A percentile compares a stretch with the other conserved stretches of the same genome.
Conservation (phyloP, 1,284 basidiomycete species). For the Lignosus rhinocerotis region DNA sequence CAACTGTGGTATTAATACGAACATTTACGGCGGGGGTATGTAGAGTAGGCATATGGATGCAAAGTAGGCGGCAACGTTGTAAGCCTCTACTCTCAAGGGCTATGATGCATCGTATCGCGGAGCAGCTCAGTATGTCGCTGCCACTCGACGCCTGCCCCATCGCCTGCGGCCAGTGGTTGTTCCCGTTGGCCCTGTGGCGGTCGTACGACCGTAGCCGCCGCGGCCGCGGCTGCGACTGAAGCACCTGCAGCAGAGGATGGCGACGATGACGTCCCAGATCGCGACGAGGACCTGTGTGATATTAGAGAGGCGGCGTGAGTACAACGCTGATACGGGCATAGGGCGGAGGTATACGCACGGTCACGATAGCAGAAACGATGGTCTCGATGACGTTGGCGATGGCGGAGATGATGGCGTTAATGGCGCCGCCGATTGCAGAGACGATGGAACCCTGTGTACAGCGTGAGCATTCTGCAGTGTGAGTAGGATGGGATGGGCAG, state of each 20-base stretch:
- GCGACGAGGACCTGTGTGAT: conserved; percentile 53
- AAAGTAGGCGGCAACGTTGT: too few species aligned
- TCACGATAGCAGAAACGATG: conserved; percentile 56
- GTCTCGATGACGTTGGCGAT: conserved; percentile 57
- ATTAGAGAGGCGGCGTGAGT: not conserved
- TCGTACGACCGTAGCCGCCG: conserved; percentile 9
- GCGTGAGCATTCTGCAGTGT: not conserved
- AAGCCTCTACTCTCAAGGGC: too few species aligned
- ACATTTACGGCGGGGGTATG: too few species aligned
- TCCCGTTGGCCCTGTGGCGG: not conserved
- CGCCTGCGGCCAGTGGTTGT: conserved; percentile 17
- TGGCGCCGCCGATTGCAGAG: conserved; percentile 57
- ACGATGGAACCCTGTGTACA: conserved; percentile 55
- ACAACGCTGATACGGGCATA: too few species aligned
- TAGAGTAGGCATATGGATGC: too few species aligned
- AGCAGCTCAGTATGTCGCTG: conserved; percentile 10
- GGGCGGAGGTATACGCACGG: too few species aligned
- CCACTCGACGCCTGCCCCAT: conserved; percentile 10
- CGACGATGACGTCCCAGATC: conserved; percentile 56
- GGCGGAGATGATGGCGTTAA: conserved; percentile 57
- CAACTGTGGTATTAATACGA: too few species aligned
- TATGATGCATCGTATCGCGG: too few species aligned
- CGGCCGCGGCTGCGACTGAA: conserved; percentile 24
- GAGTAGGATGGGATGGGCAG: too few species aligned
- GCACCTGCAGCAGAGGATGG: conserved; percentile 62